Percentiles rank a stretch among this genome's conserved stretches.
Conservation (phyloP, 116 monocot genomes). For the Iris pallida region DNA sequence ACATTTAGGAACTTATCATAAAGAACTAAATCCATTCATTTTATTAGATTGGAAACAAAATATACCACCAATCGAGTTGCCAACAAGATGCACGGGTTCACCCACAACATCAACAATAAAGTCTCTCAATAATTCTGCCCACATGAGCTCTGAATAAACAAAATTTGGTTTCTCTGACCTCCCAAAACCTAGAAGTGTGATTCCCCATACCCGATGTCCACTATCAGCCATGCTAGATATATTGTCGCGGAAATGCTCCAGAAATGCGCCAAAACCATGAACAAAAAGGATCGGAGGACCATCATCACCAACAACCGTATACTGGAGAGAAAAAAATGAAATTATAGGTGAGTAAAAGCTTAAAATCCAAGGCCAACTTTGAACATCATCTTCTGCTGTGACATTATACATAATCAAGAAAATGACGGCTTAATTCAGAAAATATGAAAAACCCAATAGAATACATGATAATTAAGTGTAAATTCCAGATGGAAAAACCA, state of each 20-base stretch:
- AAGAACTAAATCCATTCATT: neutral
- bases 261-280: slow-evolving; percentile 97
- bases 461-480: no score
- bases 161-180: slow-evolving; percentile 93
- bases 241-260: slow-evolving; percentile 89
- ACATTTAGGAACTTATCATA: neutral
- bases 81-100: slow-evolving; percentile 87
- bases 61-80: slow-evolving; percentile 94
- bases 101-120: slow-evolving; percentile 83
- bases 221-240: slow-evolving; percentile 60
- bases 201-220: slow-evolving; percentile 82
- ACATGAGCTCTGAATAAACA: slow-evolving; percentile 69
- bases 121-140: slow-evolving; percentile 93
- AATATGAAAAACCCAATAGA: no score
- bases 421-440: no score
- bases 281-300: slow-evolving; percentile 84
- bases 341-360: neutral
- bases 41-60: slow-evolving; percentile 1
- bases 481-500: no score
- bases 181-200: slow-evolving; percentile 92
- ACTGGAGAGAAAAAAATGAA: slow-evolving; percentile 37
- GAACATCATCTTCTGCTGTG: no score
- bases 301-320: slow-evolving; percentile 63
- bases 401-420: no score
- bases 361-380: no score